Evolutionary conservation across 257 asterid species (phyloP).

Genomic region (Solanum medicagineum): DNA sequence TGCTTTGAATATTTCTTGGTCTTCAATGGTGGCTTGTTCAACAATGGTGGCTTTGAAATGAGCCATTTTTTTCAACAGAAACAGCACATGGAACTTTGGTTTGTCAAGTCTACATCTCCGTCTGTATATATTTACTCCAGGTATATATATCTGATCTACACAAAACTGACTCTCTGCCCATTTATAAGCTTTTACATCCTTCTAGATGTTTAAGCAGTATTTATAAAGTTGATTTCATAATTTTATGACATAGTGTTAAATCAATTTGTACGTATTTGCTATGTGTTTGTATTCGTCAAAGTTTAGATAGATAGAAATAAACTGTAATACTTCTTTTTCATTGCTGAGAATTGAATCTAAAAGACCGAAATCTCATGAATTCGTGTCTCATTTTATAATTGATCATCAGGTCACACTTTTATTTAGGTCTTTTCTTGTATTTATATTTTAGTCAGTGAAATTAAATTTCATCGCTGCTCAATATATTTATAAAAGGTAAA

Average conservation of each 20-base stretch:
- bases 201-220: not conserved
- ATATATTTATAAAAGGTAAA: too few species aligned
- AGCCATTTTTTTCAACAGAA: too few species aligned
- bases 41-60: too few species aligned
- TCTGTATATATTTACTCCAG: too few species aligned
- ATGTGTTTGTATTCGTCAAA: not conserved
- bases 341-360: not conserved
- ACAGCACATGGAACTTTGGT: not conserved
- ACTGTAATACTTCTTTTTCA: not conserved
- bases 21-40: too few species aligned
- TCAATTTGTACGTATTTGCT: not conserved
- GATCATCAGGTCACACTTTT: too few species aligned
- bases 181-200: not conserved
- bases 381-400: too few species aligned
- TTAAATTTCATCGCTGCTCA: too few species aligned
- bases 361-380: not conserved
- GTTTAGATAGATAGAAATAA: not conserved
- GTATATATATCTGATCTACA: not conserved
- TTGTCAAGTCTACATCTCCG: not conserved
- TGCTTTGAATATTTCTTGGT: too few species aligned
- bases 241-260: not conserved
- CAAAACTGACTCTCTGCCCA: not conserved
- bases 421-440: too few species aligned
- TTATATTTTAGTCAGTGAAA: too few species aligned
- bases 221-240: not conserved